These are phyloP conservation scores for Haplosporangium sp. DNA, from an alignment of 371 early-diverging fungal genomes.

Conservation along the genomic window DNA sequence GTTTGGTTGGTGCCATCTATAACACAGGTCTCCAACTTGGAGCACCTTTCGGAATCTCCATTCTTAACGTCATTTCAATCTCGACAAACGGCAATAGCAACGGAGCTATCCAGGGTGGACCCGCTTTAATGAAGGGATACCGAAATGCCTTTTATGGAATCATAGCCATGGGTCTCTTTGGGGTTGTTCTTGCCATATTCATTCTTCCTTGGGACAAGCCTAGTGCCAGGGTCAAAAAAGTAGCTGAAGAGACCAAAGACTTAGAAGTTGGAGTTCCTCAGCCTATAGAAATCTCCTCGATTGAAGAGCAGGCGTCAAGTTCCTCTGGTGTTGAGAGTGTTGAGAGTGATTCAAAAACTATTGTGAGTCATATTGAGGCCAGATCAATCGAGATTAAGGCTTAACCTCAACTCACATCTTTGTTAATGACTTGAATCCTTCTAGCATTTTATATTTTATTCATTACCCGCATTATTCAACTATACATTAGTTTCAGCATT, in stretches of 20 bases:
- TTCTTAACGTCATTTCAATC: conserved; percentile 41
- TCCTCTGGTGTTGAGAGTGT: conserved; percentile 5
- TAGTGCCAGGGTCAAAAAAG: background rate
- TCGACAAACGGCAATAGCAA: conserved; percentile 27
- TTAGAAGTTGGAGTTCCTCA: conserved; percentile 12
- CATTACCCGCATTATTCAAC: background rate
- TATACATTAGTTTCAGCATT: too few relatives aligned
- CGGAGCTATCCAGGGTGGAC: background rate
- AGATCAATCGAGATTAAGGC: background rate
- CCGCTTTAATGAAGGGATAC: conserved; percentile 37
- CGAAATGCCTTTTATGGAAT: conserved; percentile 34
- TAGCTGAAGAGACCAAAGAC: background rate
- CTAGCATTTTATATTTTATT: background rate
- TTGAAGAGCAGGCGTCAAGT: background rate
- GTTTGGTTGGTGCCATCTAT: conserved; percentile 43
- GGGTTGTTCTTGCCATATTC: conserved; percentile 9
- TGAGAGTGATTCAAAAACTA: background rate
- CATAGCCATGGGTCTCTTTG: conserved; percentile 24
- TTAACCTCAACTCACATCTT: background rate
- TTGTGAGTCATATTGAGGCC: background rate
- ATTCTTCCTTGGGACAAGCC: conserved; percentile 46
- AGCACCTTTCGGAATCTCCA: conserved; percentile 37
- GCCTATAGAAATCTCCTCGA: background rate
- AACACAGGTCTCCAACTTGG: conserved; percentile 43
- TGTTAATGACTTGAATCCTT: too few relatives aligned